A percentile compares a stretch with the other conserved stretches of the same genome.
phyloP scores from a whole-genome alignment of 176 grass and related monocot species.

The Oryza meyeriana region DNA sequence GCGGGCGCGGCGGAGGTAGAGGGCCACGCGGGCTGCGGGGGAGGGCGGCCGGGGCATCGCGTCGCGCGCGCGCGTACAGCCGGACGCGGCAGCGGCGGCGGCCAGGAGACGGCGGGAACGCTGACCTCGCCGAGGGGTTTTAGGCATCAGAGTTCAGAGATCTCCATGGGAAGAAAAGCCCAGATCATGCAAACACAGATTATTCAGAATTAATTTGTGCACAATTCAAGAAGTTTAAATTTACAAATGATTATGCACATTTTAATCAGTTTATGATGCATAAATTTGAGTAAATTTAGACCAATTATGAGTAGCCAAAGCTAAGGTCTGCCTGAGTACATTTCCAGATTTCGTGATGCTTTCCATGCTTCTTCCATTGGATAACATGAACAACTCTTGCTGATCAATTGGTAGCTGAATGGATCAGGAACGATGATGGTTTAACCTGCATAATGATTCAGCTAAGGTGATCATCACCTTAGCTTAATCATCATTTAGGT shows the following conservation, averaged over 20 bases:
- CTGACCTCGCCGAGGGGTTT: not conserved
- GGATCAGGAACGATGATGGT: not conserved
- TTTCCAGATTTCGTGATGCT: not conserved
- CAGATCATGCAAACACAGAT: not conserved
- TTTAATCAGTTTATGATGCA: not conserved
- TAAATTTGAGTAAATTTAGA: not conserved
- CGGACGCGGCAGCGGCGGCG: not conserved
- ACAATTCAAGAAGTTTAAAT: not conserved
- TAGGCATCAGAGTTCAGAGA: not conserved
- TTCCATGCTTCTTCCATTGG: no score
- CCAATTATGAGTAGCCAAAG: not conserved
- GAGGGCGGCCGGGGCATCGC: slow-evolving; percentile 21
- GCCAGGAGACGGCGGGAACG: not conserved
- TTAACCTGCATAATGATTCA: not conserved
- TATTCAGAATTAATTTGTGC: not conserved
- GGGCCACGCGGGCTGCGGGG: slow-evolving; percentile 22
- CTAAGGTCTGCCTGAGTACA: no score
- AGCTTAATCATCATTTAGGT: not conserved
- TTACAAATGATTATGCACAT: not conserved
- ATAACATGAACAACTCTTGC: not conserved
- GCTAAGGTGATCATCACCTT: not conserved
- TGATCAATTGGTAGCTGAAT: not conserved
- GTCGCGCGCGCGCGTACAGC: not conserved
- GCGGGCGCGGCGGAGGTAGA: slow-evolving; percentile 64
- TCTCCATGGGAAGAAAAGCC: no score